Evolutionary conservation across 306 rosid genomes (phyloP).

Genomic region (Vigna trinervia): DNA sequence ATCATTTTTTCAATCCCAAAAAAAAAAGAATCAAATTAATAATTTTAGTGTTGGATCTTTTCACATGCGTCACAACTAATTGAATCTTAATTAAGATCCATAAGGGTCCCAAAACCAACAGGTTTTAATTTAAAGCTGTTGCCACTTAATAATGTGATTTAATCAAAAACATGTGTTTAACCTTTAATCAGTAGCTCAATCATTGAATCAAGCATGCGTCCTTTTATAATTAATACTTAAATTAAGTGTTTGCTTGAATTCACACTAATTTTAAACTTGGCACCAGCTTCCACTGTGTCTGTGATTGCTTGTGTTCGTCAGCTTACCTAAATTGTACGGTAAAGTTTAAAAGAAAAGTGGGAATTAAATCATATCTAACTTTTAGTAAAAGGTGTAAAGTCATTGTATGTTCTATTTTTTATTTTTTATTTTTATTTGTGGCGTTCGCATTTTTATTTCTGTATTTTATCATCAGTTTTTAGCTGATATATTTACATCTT

Average conservation of each 20-base stretch:
- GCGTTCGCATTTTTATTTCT: neutral
- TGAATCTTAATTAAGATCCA: neutral
- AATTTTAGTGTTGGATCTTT: neutral
- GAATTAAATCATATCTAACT: neutral
- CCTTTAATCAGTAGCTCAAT: slow-evolving; percentile 11
- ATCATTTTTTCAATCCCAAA: no score
- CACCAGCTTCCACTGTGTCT: neutral
- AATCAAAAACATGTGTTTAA: neutral
- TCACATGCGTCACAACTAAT: neutral
- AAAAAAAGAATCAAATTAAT: neutral
- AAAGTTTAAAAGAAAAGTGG: neutral
- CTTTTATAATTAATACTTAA: neutral
- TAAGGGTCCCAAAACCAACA: neutral
- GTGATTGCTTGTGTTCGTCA: slow-evolving; percentile 6
- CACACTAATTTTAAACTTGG: neutral
- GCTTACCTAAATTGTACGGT: slow-evolving; percentile 11
- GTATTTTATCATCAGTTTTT: neutral
- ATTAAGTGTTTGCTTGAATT: neutral
- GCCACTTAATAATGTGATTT: neutral
- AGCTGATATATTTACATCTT: neutral
- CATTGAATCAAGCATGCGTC: neutral
- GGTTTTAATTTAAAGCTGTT: slow-evolving; percentile 1
- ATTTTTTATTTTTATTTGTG: neutral
- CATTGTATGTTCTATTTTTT: neutral
- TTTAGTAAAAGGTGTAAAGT: neutral